Evolutionary conservation across 1,139 yeast genomes (phyloP).

Genomic region (Nakaseomyces kungkrabaensis): DNA sequence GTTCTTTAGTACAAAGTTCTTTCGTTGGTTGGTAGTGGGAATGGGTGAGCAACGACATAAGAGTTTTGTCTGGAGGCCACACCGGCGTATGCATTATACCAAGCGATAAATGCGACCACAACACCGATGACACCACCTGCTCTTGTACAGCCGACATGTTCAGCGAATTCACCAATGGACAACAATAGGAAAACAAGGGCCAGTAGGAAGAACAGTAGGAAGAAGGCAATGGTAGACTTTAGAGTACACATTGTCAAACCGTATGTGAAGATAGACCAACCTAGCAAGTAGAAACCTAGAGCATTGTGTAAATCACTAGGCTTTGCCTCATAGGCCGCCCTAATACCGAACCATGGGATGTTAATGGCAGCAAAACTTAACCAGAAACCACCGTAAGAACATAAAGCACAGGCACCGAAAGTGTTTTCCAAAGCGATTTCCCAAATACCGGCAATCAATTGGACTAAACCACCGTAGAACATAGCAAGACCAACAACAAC

Average conservation of each 20-base stretch:
- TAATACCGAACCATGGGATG: conserved; percentile 53
- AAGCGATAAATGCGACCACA: conserved; percentile 55
- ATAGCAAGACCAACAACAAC: conserved; percentile 65
- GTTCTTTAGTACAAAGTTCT: conserved; percentile 4
- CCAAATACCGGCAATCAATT: conserved; percentile 55
- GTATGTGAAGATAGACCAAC: conserved; percentile 62
- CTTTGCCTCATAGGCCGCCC: conserved; percentile 37
- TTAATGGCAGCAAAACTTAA: conserved; percentile 52
- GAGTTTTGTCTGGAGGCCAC: conserved; percentile 54
- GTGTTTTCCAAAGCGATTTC: conserved; percentile 57
- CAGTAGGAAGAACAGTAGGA: conserved; percentile 49
- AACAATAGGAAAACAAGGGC: conserved; percentile 55
- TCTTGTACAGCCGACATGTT: conserved; percentile 33
- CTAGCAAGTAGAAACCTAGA: conserved; percentile 50
- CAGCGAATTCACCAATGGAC: conserved; percentile 48
- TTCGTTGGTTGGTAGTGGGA: conserved; percentile 37
- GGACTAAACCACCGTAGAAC: conserved; percentile 82
- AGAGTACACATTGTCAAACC: conserved; percentile 50
- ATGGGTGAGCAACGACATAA: conserved; percentile 46
- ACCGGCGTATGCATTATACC: conserved; percentile 76
- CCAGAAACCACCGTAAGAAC: conserved; percentile 72
- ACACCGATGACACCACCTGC: conserved; percentile 65
- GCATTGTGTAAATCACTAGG: conserved; percentile 36
- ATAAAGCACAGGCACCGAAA: conserved; percentile 63
- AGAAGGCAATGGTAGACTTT: conserved; percentile 62